These are phyloP conservation scores for Lichenothelia convexa DNA, from an alignment of 495 filamentous ascomycete genomes.

Conservation along the genomic window DNA sequence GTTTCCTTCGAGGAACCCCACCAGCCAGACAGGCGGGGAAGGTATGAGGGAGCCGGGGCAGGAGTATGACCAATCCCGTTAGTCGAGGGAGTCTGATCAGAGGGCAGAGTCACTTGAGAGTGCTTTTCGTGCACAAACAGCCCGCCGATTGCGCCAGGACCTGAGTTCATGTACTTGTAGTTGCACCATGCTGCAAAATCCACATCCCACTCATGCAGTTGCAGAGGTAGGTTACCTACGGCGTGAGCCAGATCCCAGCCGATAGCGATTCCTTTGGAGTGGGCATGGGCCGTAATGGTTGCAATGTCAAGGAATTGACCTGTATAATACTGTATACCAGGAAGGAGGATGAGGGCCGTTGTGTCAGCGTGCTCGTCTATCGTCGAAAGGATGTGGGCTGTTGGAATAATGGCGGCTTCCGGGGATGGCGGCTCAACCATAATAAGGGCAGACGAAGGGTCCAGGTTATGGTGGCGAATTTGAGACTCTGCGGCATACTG, in stretches of 20 bases:
- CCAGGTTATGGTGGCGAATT: slow-evolving; percentile 56
- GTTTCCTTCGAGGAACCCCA: slow-evolving; percentile 67
- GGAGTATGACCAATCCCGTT: slow-evolving; percentile 17
- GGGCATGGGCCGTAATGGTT: slow-evolving; percentile 66
- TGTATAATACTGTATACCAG: slow-evolving; percentile 88
- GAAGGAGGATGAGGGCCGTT: slow-evolving; percentile 68
- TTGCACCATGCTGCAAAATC: slow-evolving; percentile 95
- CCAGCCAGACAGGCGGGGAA: slow-evolving; percentile 62
- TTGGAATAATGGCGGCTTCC: slow-evolving; percentile 38
- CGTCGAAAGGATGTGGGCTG: slow-evolving; percentile 50
- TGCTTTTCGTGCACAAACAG: slow-evolving; percentile 74
- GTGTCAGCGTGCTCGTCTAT: slow-evolving; percentile 60
- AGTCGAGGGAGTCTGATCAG: not conserved
- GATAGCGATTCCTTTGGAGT: slow-evolving; percentile 53
- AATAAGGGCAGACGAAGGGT: slow-evolving; percentile 53
- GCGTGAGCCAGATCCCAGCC: slow-evolving; percentile 96
- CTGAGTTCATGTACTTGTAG: slow-evolving; percentile 92
- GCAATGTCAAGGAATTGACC: slow-evolving; percentile 81
- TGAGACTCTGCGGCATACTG: slow-evolving; percentile 83
- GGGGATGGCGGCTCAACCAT: slow-evolving; percentile 45
- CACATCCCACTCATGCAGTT: slow-evolving; percentile 81
- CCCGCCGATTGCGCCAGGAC: slow-evolving; percentile 73
- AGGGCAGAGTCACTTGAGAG: slow-evolving; percentile 4
- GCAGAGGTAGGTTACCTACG: slow-evolving; percentile 70
- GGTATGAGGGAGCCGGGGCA: slow-evolving; percentile 23